phyloP scores from a whole-genome alignment of 2,329 filamentous ascomycete genomes.

The Chalara sp. region DNA sequence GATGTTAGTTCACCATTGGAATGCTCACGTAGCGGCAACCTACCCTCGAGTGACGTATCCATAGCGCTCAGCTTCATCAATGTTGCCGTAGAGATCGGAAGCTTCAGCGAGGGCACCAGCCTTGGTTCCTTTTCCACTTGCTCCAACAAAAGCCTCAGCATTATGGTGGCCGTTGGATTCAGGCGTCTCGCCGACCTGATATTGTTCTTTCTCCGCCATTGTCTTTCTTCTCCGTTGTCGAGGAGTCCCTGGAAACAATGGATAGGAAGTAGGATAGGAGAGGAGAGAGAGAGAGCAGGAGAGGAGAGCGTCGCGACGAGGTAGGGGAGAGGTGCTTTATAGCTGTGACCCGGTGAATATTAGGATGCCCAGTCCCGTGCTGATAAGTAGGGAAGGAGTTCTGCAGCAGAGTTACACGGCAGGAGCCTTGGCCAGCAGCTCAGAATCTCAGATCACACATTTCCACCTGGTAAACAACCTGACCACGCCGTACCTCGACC shows the following conservation, averaged over 20 bases:
- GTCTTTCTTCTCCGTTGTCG: background rate
- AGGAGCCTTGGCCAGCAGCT: no score
- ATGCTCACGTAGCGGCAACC: constrained; percentile 9
- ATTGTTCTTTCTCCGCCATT: constrained; percentile 21
- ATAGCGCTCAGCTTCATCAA: constrained; percentile 41
- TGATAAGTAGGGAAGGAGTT: background rate
- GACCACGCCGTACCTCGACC: no score
- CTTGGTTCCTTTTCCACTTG: constrained; percentile 22
- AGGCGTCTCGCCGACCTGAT: constrained; percentile 15
- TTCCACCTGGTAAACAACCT: no score
- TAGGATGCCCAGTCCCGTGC: background rate
- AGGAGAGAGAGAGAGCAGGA: background rate
- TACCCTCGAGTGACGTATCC: constrained; percentile 44
- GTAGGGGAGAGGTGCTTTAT: background rate
- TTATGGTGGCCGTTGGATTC: constrained; percentile 13
- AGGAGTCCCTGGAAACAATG: background rate
- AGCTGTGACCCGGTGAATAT: background rate
- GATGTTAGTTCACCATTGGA: background rate
- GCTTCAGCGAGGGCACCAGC: constrained; percentile 36
- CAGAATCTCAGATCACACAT: no score
- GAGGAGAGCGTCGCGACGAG: background rate
- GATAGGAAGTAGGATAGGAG: background rate
- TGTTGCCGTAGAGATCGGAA: constrained; percentile 43
- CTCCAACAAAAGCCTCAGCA: constrained; percentile 15
- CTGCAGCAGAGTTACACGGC: no score